Evolutionary conservation across 140 eudicot genomes (phyloP).

Genomic region (Erigeron philadelphicus): DNA sequence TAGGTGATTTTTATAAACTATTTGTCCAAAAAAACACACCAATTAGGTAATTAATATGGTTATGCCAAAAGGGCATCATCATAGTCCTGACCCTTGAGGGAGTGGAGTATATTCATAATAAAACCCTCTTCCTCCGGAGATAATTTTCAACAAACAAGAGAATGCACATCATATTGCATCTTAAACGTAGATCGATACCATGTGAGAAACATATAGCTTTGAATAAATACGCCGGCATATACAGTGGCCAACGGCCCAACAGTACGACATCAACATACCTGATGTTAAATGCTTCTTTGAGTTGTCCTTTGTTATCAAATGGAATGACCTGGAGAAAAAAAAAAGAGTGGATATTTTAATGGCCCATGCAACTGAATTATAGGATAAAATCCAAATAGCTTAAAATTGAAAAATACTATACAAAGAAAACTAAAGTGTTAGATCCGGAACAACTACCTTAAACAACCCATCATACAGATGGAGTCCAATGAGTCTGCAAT

Average conservation of each 20-base stretch:
- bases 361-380: constrained; percentile 3
- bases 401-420: background rate
- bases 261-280: constrained; percentile 48
- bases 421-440: constrained; percentile 7
- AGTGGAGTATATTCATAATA: background rate
- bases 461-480: constrained; percentile 89
- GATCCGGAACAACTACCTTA: constrained; percentile 44
- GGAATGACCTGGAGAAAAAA: constrained; percentile 67
- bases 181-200: background rate
- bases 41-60: background rate
- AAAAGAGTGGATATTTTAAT: constrained; percentile 3
- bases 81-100: background rate
- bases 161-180: background rate
- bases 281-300: constrained; percentile 92
- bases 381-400: constrained; percentile 7
- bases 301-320: constrained; percentile 92
- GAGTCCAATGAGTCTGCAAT: constrained; percentile 93
- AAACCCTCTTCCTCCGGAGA: no score
- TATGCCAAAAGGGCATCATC: background rate
- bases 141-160: background rate
- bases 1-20: background rate
- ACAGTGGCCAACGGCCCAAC: background rate
- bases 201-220: background rate
- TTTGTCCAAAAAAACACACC: background rate
- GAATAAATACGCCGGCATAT: background rate